Evolutionary conservation across 106 monocot species (phyloP), one percentile per base, ranked within the genome.

Genomic region (Dioscorea dumetorum): DNA sequence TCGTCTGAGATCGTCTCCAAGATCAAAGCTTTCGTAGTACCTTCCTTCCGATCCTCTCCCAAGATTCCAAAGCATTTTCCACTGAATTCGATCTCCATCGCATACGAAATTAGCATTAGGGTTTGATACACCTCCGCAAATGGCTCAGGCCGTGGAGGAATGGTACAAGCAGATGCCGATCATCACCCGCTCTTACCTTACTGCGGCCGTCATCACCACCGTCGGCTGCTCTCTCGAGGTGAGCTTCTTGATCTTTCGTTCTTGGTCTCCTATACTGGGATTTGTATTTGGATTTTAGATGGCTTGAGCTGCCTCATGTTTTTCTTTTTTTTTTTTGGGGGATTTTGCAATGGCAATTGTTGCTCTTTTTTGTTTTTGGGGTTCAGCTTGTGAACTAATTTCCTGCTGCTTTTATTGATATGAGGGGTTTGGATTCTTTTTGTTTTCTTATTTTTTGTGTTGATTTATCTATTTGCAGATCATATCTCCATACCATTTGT

Each of bases 401-500:
- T 41, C 41, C 10, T 41, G 9, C 10, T 41, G 6, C 6, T 41
- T 41, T 41, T 41, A 8, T 41, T 41, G 41, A 10, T 41, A 41
- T 10, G 41, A 41, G 41, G 6, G 41, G 6, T 41, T 10, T 6
- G 10, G 10, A 28, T 24, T 16, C 17, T 31, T 34, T 48, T 11
- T 52, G 16, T 63, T 56, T 11, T 16, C 41, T 41, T 41, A 24
- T 48, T 53, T 32, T 63, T 33, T 52, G 22, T 33, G 28, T 28
- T 41, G 41, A 41, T 41, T 41, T 10, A 41, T 41, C 41, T 41
- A 6, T 67, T 66, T 52, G 83, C 80, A 95, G 95, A 95, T 95
- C 56, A 95, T 95, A 68, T 86, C 91, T 52, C 91, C 91, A 2
- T 74, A 95, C 73, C 49, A 84, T 76, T 67, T 95, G 74, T 95